phyloP scores from a whole-genome alignment of 2,329 filamentous ascomycete species.

The Paracorniculantispora psalliotae region DNA sequence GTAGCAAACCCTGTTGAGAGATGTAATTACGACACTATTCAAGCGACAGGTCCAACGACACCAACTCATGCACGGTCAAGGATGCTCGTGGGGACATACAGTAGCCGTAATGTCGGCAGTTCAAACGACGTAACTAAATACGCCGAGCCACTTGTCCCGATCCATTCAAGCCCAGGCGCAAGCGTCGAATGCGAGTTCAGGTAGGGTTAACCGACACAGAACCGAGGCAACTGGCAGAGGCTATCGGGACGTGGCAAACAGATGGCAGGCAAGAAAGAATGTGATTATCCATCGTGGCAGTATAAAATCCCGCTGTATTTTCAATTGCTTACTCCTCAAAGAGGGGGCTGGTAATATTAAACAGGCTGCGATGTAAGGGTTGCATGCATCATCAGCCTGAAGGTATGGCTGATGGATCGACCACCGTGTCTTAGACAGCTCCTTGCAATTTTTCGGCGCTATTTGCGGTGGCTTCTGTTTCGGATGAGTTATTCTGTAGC shows the following conservation, averaged over 20 bases:
- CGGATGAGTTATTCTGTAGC: neutral
- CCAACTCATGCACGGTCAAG: neutral
- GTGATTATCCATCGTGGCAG: neutral
- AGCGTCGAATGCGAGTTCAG: neutral
- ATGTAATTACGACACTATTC: neutral
- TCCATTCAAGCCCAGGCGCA: neutral
- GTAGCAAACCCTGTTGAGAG: neutral
- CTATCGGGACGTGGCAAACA: neutral
- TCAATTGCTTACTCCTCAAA: neutral
- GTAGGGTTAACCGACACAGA: neutral
- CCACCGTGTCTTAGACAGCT: neutral
- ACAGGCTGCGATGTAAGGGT: neutral
- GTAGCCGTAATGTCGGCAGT: neutral
- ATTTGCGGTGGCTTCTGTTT: neutral
- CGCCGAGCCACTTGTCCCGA: neutral
- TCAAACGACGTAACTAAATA: neutral
- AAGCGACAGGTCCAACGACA: neutral
- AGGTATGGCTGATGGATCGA: neutral
- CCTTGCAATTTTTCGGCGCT: neutral
- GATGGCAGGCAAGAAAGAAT: neutral
- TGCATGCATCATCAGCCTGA: neutral
- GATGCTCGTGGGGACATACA: neutral
- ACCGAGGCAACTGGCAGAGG: neutral
- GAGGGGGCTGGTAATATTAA: neutral
- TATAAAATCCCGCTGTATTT: neutral